phyloP scores from a whole-genome alignment of 768 basidiomycete genomes.

The Amanita pallidorosea region DNA sequence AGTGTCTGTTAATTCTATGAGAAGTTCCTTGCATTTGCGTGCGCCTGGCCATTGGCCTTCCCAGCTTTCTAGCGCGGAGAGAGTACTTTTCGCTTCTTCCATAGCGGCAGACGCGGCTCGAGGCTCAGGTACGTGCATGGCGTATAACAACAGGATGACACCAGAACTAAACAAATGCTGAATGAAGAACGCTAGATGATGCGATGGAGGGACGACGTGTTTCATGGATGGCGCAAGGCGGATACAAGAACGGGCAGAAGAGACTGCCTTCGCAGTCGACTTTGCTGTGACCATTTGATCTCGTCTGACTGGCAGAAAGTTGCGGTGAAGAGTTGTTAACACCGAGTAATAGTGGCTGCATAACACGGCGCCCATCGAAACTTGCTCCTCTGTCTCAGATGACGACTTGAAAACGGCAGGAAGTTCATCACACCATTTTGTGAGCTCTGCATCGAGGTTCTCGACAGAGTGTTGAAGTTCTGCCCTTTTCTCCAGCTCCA shows the following conservation, averaged over 20 bases:
- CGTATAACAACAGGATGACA: constrained; percentile 74
- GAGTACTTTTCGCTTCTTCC: constrained; percentile 71
- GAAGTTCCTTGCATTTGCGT: constrained; percentile 75
- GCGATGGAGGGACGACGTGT: constrained; percentile 74
- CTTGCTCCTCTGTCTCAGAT: constrained; percentile 66
- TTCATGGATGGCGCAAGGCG: constrained; percentile 78
- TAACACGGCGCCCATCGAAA: constrained; percentile 76
- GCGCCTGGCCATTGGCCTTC: constrained; percentile 86
- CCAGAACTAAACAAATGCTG: constrained; percentile 86
- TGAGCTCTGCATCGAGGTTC: constrained; percentile 62
- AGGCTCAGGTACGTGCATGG: constrained; percentile 71
- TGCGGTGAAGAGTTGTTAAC: constrained; percentile 79
- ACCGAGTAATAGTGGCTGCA: constrained; percentile 88
- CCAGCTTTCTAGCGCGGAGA: constrained; percentile 66
- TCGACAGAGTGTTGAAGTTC: constrained; percentile 77
- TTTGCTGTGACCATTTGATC: constrained; percentile 60
- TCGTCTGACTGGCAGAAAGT: constrained; percentile 70
- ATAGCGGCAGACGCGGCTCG: constrained; percentile 60
- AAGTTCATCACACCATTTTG: constrained; percentile 76
- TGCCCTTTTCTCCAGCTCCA: constrained; percentile 63
- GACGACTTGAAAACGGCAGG: constrained; percentile 67
- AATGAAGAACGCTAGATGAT: constrained; percentile 82
- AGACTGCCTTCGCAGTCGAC: constrained; percentile 72
- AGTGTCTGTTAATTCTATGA: constrained; percentile 58
- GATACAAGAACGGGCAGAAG: constrained; percentile 79